Evolutionary conservation across 768 basidiomycete species (phyloP), one percentile per base, ranked within the genome.

Genomic region (Suillus subaureus): DNA sequence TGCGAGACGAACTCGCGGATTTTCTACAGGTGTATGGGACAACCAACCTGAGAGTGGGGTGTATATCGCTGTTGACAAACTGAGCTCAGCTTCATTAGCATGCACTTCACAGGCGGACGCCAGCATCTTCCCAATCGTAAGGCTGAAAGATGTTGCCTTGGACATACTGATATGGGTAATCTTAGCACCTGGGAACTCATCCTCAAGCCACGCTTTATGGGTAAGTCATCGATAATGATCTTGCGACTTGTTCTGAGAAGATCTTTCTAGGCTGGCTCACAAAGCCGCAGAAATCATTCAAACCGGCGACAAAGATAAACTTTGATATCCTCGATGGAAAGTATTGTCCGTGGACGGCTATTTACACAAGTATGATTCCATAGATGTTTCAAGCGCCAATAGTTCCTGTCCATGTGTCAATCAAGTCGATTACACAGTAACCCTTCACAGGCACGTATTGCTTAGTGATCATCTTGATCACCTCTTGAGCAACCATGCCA

Each of bases 391-490:
- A 76, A 47, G 67, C 62, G 15, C 77, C 75, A 35, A 89, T 77
- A 33, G 80, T 69, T 15, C 89, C 90, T 6, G 92, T 92, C 88
- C 87, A 90, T 23, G 87, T 88, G 61, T 91, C 91, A 35, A 94
- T 83, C 67, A 97, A 83, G 78, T 99, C 96, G 57, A 97, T 81
- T 28, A 94, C 83, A 70, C 91, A 93, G 69, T 90, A 90, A 16
- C 94, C 93, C 67, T 90, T 87, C 68, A 97, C 85, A 9, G 97
- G 96, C 16, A 96, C 85, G 74, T 99, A 99, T 77, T 99, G 97
- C 71, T 88, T 89, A 64, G 97, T 99, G 71, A 97, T 90, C 79
- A 99, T 84, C 84, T 99, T 99, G 83, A 99, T 99, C 7, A 89
- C 89, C 74, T 99, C 97, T 71, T 99, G 97, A 31, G 96, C 95